phyloP scores from a whole-genome alignment of 2,329 filamentous ascomycete genomes.

The Xylariaceae sp. region DNA sequence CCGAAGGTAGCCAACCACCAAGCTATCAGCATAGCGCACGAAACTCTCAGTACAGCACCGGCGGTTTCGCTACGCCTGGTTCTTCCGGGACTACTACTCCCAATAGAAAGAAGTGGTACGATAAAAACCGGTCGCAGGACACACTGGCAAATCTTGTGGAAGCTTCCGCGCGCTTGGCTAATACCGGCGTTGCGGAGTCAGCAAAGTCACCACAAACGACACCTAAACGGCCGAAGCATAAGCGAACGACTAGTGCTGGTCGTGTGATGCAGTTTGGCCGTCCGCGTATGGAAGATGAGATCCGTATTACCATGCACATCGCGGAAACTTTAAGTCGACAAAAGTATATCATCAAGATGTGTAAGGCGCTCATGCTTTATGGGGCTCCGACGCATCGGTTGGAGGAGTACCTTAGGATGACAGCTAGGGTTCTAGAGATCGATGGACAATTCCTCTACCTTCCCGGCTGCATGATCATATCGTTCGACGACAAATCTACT shows the following conservation, averaged over 20 bases:
- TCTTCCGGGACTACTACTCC: constrained; percentile 39
- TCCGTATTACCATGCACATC: constrained; percentile 47
- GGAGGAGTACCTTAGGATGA: constrained; percentile 90
- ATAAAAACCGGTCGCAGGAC: constrained; percentile 42
- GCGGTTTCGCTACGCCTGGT: constrained; percentile 29
- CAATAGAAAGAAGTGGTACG: constrained; percentile 43
- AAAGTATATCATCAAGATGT: constrained; percentile 78
- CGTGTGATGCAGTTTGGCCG: constrained; percentile 30
- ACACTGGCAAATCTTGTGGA: constrained; percentile 43
- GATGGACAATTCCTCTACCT: constrained; percentile 88
- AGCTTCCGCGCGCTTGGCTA: constrained; percentile 39
- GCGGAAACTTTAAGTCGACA: constrained; percentile 72
- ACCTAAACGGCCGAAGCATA: constrained; percentile 31
- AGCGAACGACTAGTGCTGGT: constrained; percentile 32
- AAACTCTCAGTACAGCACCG: constrained; percentile 21
- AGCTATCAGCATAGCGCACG: constrained; percentile 19
- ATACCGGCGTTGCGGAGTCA: constrained; percentile 17
- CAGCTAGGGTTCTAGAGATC: constrained; percentile 80
- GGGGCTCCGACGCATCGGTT: constrained; percentile 87
- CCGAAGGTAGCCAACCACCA: constrained; percentile 20
- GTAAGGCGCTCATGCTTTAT: constrained; percentile 81
- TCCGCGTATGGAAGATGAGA: constrained; percentile 39
- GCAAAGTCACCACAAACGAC: constrained; percentile 10
- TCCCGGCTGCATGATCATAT: constrained; percentile 90
- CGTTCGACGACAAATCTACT: constrained; percentile 69